These are phyloP conservation scores for Fusarium clavum DNA, from an alignment of 2,329 filamentous ascomycete genomes.

Conservation along the genomic window DNA sequence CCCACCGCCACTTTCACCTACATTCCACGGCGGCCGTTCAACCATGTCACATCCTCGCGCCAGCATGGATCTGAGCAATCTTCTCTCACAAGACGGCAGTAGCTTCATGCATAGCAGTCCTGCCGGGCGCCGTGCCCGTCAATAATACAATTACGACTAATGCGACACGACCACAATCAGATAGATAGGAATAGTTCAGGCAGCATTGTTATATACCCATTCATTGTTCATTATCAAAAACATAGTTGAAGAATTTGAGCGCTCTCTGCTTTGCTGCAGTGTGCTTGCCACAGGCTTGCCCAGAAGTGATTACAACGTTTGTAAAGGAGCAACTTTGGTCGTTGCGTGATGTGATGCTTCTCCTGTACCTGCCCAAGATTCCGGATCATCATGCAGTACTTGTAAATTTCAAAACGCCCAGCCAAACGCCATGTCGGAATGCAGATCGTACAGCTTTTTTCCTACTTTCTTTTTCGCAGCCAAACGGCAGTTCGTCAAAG, in stretches of 20 bases:
- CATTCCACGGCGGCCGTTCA: conserved; percentile 48
- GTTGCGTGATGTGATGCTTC: conserved; percentile 31
- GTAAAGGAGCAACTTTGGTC: conserved; percentile 31
- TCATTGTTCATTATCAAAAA: conserved; percentile 30
- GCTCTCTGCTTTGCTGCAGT: conserved; percentile 11
- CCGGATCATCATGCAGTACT: conserved; percentile 27
- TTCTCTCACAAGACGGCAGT: conserved; percentile 68
- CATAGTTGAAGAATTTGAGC: conserved; percentile 36
- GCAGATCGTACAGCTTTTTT: conserved; percentile 27
- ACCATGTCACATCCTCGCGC: conserved; percentile 49
- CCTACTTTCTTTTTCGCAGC: conserved; percentile 3
- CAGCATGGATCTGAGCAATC: conserved; percentile 68
- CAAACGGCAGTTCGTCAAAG: neutral
- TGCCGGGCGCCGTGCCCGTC: conserved; percentile 54
- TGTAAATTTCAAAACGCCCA: conserved; percentile 30
- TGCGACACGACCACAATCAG: conserved; percentile 21
- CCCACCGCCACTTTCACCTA: conserved; percentile 54
- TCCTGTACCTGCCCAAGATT: conserved; percentile 21
- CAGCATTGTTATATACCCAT: conserved; percentile 43
- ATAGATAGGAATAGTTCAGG: conserved; percentile 17
- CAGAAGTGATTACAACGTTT: conserved; percentile 37
- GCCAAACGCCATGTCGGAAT: conserved; percentile 44
- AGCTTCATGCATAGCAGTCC: conserved; percentile 68
- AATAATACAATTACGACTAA: conserved; percentile 31
- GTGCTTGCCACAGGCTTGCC: conserved; percentile 27